Evolutionary conservation across 1,284 basidiomycete genomes (phyloP).

Genomic region (Puccinia triticina): DNA sequence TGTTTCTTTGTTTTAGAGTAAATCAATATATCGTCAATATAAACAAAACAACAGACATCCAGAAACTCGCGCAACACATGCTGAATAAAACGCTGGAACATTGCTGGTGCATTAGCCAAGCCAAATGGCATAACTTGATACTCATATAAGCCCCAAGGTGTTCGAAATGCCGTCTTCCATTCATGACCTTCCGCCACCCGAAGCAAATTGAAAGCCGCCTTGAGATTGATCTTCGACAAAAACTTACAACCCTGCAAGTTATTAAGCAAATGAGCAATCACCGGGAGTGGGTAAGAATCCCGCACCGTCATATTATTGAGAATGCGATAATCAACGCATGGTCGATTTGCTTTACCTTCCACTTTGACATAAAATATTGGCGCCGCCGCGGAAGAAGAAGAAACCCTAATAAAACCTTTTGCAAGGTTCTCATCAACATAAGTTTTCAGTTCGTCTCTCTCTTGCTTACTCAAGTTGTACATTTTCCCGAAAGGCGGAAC

Average conservation of each 20-base stretch:
- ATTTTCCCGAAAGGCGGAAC: not conserved
- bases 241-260: not conserved
- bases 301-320: conserved; percentile 27
- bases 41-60: too few relatives aligned
- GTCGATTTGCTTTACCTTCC: not conserved
- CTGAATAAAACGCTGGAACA: conserved; percentile 39
- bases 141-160: too few relatives aligned
- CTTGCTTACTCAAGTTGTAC: too few relatives aligned
- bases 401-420: too few relatives aligned
- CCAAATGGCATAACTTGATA: conserved; percentile 27
- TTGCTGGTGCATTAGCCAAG: conserved; percentile 26
- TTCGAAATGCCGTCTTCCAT: too few relatives aligned
- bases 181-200: too few relatives aligned
- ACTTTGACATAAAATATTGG: too few relatives aligned
- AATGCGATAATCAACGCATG: conserved; percentile 33
- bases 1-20: conserved; percentile 1
- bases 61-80: conserved; percentile 5
- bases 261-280: not conserved
- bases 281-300: conserved; percentile 30
- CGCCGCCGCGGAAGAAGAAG: too few relatives aligned
- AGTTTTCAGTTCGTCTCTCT: too few relatives aligned
- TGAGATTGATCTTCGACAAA: conserved; percentile 25
- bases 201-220: too few relatives aligned
- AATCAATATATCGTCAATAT: conserved; percentile 36
- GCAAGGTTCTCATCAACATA: too few relatives aligned